A percentile compares a stretch with the other conserved stretches of the same genome.
phyloP scores from a whole-genome alignment of 2,329 filamentous ascomycete genomes.

The Beauveria caledonica region DNA sequence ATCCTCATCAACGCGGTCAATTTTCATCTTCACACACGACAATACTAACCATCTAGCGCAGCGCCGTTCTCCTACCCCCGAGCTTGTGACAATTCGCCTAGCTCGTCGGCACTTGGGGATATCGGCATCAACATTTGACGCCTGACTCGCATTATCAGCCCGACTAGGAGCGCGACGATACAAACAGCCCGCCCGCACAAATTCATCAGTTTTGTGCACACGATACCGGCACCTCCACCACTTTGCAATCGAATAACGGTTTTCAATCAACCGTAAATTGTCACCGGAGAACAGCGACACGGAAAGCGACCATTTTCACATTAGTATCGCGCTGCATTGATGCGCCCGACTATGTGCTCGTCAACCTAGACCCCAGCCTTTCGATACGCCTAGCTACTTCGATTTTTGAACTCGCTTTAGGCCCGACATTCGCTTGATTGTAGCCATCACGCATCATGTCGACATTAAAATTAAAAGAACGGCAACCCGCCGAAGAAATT shows the following conservation, averaged over 20 bases:
- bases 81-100: conserved; percentile 6
- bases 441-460: conserved; percentile 37
- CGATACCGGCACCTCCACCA: background rate
- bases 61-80: background rate
- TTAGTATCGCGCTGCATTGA: conserved; percentile 2
- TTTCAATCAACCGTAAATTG: background rate
- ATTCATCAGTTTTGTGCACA: background rate
- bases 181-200: background rate
- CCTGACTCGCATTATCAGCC: background rate
- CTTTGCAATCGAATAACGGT: background rate
- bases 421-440: conserved; percentile 1
- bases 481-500: conserved; percentile 49
- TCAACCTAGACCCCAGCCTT: conserved; percentile 4
- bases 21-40: conserved; percentile 6
- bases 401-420: conserved; percentile 1
- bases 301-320: background rate
- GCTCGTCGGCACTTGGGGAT: conserved; percentile 2
- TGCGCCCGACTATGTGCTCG: conserved; percentile 9
- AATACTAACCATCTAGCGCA: conserved; percentile 9
- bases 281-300: background rate
- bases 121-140: background rate
- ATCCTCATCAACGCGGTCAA: background rate
- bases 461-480: conserved; percentile 43
- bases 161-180: background rate
- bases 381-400: conserved; percentile 6